Evolutionary conservation across 192 early-diverging fungal genomes (phyloP), one percentile per base, ranked within the genome.

Genomic region (Coemansia interrupta): DNA sequence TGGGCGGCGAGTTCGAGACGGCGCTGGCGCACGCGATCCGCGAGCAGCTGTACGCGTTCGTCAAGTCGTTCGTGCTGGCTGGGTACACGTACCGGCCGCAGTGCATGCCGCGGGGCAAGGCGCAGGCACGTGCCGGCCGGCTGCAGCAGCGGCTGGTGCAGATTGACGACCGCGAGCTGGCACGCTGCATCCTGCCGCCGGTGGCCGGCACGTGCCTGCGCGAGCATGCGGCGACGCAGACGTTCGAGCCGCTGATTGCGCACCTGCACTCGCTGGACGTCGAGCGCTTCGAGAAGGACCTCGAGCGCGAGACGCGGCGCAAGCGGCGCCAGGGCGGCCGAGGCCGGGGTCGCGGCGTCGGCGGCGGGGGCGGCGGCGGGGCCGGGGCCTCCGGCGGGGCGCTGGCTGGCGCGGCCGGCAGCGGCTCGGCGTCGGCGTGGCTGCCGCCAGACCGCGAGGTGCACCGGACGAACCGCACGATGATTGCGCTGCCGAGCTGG

Each of bases 21-120:
- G 90, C 93, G 0, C 91, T 94, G 36, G 88, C 94, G 2, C 94
- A 96, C 68, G 84, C 90, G 3, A 92, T 95, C n/a, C 83, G 94
- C 15, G 95, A 98, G 60, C 95, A 98, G 79, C 78, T 96, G 8
- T 86, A 92, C 58, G 83, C 84, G 4, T 92, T 87, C 70, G 85
- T 82, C 28, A 94, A 94, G 68, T 90, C 92, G 10, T 75, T 95
- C 19, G 68, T 93, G 22, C 77, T 93, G 26, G 83, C 91, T 0
- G 91, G 91, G 8, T 91, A 95, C 60, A 79, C 82, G 8, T 92
- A 93, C 61, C 84, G 89, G 39, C 89, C 88, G 19, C 73, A 68
- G 17, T 64, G 83, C 28, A 79, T 91, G 40, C 15, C 60, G 12
- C 3, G n/a, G n/a, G 36, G 45, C 52, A 40, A 13, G 17, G 26